A percentile compares a stretch with the other conserved stretches of the same genome.
These are phyloP conservation scores for Trametes villosa DNA, from an alignment of 768 basidiomycete genomes.

Conservation along the genomic window DNA sequence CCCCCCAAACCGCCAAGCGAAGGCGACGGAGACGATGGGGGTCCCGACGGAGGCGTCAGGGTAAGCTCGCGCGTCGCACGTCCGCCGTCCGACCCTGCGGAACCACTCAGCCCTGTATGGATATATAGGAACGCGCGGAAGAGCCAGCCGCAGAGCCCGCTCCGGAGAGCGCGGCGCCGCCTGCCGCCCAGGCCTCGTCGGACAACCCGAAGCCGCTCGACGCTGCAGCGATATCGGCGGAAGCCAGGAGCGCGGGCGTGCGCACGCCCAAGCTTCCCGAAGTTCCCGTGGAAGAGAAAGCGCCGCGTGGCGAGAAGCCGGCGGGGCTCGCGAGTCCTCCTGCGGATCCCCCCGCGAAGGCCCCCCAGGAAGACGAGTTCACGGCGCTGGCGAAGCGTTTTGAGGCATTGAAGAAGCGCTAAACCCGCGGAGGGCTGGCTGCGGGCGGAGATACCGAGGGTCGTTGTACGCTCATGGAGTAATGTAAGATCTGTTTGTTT, in stretches of 20 bases:
- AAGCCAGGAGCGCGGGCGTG: constrained; percentile 37
- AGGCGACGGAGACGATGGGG: constrained; percentile 33
- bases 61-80: constrained; percentile 36
- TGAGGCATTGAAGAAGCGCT: constrained; percentile 85
- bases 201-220: constrained; percentile 23
- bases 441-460: constrained; percentile 5
- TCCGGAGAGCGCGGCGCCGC: constrained; percentile 2
- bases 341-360: constrained; percentile 32
- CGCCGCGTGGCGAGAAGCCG: constrained; percentile 29
- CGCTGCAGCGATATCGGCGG: constrained; percentile 33
- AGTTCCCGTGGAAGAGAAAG: constrained; percentile 53
- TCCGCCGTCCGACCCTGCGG: background rate
- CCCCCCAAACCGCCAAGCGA: constrained; percentile 38
- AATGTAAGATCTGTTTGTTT: background rate
- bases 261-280: constrained; percentile 51
- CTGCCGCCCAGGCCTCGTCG: background rate
- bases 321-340: constrained; percentile 24
- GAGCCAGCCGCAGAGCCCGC: too few species aligned
- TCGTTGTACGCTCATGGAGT: background rate
- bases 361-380: constrained; percentile 66
- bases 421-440: background rate
- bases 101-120: constrained; percentile 6
- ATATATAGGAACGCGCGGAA: constrained; percentile 9
- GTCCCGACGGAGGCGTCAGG: constrained; percentile 41
- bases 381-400: constrained; percentile 79